Percentiles rank a stretch among this genome's conserved stretches.
Conservation (phyloP, 331 rosid species). For the Telfairia occidentalis region DNA sequence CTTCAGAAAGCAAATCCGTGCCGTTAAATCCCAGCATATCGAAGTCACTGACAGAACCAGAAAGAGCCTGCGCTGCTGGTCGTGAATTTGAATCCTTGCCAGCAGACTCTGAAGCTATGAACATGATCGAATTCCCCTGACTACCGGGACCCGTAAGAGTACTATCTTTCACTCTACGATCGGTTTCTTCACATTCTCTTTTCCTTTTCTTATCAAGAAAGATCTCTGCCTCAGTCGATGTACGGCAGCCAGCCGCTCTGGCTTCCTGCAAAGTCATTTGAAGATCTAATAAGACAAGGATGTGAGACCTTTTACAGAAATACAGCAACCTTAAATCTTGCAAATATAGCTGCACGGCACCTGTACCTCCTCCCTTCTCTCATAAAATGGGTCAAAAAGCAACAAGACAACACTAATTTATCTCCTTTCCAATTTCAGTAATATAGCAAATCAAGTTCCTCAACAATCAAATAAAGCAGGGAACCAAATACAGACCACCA, state of each 20-base stretch:
- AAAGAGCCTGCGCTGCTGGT: conserved; percentile 47
- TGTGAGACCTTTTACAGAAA: neutral
- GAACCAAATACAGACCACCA: neutral
- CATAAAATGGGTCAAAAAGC: neutral
- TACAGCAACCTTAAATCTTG: neutral
- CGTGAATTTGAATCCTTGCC: conserved; percentile 50
- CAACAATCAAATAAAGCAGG: neutral
- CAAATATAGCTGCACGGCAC: neutral
- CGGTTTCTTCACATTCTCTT: conserved; percentile 59
- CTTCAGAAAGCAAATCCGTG: conserved; percentile 69
- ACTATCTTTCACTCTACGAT: conserved; percentile 44
- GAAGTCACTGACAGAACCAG: conserved; percentile 47
- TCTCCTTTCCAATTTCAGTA: neutral
- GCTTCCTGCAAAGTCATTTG: conserved; percentile 52
- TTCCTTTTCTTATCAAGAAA: conserved; percentile 51
- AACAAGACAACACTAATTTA: neutral
- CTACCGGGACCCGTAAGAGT: conserved; percentile 50
- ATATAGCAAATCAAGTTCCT: neutral
- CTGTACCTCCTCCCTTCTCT: neutral
- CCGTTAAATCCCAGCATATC: conserved; percentile 55
- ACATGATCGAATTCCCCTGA: conserved; percentile 54
- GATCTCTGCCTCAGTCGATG: conserved; percentile 53
- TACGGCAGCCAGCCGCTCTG: conserved; percentile 66
- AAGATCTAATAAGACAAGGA: neutral
- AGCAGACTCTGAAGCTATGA: conserved; percentile 44